A percentile compares a stretch with the other conserved stretches of the same genome.
These are phyloP conservation scores for Ophiostoma fasciatum DNA, from an alignment of 2,329 filamentous ascomycete species.

Conservation along the genomic window DNA sequence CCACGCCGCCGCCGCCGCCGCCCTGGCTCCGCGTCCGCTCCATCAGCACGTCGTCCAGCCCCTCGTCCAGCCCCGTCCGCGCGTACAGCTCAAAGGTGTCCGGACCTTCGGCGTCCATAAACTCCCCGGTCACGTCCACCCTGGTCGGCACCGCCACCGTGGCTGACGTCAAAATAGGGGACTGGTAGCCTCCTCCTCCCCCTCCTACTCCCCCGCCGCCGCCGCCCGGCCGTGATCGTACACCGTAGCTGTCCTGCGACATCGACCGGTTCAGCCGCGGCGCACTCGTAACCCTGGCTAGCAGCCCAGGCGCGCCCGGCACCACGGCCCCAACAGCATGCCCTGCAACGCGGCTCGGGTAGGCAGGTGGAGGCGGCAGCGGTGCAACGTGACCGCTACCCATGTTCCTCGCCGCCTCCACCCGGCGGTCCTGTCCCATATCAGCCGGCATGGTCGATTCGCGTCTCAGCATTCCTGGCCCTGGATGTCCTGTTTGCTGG, in stretches of 20 bases:
- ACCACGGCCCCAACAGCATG: no score
- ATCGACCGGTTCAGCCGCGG: conserved; percentile 6
- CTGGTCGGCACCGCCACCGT: conserved; percentile 5
- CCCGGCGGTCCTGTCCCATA: background rate
- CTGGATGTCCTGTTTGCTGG: no score
- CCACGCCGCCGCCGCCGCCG: no score
- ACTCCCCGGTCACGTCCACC: no score
- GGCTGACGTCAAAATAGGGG: background rate
- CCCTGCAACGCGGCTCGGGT: background rate
- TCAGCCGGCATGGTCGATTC: conserved; percentile 3
- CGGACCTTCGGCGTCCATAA: conserved; percentile 8
- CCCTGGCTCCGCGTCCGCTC: no score
- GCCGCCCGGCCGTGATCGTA: background rate
- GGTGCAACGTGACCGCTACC: no score
- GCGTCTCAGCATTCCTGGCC: no score
- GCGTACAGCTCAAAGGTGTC: conserved; percentile 7
- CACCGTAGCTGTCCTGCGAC: conserved; percentile 10
- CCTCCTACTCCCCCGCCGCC: no score
- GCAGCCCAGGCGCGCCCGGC: no score
- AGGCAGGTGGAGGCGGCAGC: background rate
- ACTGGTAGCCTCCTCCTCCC: background rate
- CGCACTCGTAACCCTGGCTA: background rate
- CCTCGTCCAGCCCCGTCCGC: conserved; percentile 2
- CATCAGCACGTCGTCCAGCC: conserved; percentile 1
- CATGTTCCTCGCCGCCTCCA: no score